Evolutionary conservation across 2,329 filamentous ascomycete genomes (phyloP).

Genomic region (Paracamarosporium sp.): DNA sequence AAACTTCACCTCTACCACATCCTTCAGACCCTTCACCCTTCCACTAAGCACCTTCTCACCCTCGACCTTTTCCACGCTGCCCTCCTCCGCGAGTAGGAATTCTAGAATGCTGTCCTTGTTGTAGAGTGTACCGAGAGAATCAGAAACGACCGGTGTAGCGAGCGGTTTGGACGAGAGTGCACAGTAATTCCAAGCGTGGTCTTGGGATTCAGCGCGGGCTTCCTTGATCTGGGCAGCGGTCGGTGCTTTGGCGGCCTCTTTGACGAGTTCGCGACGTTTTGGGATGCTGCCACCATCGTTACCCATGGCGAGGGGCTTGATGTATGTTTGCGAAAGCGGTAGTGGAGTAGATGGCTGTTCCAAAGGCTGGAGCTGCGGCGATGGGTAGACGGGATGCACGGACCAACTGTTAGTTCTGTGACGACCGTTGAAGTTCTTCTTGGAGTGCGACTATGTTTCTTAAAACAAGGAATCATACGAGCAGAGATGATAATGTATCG

Average conservation of each 20-base stretch:
- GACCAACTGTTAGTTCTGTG: neutral
- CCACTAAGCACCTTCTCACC: conserved; percentile 62
- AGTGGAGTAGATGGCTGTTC: conserved; percentile 4
- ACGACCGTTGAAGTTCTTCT: too few relatives aligned
- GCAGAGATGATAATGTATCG: neutral
- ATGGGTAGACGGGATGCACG: neutral
- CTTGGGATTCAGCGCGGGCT: conserved; percentile 81
- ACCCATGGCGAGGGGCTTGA: conserved; percentile 68
- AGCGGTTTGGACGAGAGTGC: conserved; percentile 83
- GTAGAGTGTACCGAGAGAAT: conserved; percentile 84
- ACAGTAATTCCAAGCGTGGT: conserved; percentile 86
- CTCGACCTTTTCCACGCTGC: conserved; percentile 62
- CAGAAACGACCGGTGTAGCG: conserved; percentile 78
- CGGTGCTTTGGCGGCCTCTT: conserved; percentile 83
- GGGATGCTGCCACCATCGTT: conserved; percentile 98
- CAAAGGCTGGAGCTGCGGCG: neutral
- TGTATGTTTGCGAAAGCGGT: neutral
- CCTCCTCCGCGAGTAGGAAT: conserved; percentile 65
- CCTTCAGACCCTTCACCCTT: conserved; percentile 78
- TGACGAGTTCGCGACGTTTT: conserved; percentile 93
- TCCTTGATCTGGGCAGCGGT: conserved; percentile 89
- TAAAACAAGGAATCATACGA: neutral
- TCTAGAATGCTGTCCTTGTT: conserved; percentile 91
- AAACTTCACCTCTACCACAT: conserved; percentile 87
- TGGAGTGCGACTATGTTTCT: too few relatives aligned